Evolutionary conservation across 164 flowering plant genomes (phyloP).

Genomic region (Amborella trichopoda): DNA sequence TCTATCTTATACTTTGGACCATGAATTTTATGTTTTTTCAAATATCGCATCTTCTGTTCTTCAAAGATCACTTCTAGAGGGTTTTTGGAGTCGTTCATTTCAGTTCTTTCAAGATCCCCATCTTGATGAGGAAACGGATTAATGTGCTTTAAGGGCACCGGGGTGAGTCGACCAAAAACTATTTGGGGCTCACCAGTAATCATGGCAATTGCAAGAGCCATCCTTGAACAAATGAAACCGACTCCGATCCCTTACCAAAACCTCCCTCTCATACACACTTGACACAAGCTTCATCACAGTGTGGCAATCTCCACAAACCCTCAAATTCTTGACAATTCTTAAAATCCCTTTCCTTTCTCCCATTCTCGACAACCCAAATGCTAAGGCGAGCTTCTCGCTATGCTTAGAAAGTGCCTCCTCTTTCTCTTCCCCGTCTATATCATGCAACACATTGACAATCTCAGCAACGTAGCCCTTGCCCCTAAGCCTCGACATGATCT

Average conservation of each 20-base stretch:
- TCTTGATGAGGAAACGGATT: no score
- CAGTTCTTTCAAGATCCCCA: no score
- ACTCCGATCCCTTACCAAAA: constrained; percentile 54
- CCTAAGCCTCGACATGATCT: constrained; percentile 36
- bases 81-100: no score
- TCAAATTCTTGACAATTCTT: constrained; percentile 62
- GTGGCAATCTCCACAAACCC: constrained; percentile 65
- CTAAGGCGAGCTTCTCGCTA: constrained; percentile 71
- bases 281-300: constrained; percentile 51
- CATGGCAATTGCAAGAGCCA: constrained; percentile 55
- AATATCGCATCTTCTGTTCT: no score
- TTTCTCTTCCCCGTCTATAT: constrained; percentile 65
- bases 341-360: constrained; percentile 21
- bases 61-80: no score
- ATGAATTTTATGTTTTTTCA: no score
- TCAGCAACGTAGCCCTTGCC: constrained; percentile 45
- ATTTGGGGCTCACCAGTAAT: constrained; percentile 79
- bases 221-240: constrained; percentile 48
- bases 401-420: constrained; percentile 46
- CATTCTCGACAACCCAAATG: constrained; percentile 48
- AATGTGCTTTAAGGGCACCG: no score
- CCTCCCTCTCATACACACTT: constrained; percentile 37
- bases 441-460: constrained; percentile 45
- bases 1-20: no score
- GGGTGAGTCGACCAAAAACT: no score